These are phyloP conservation scores for Aspergillus asperescens DNA, from an alignment of 495 filamentous ascomycete genomes.

Conservation along the genomic window DNA sequence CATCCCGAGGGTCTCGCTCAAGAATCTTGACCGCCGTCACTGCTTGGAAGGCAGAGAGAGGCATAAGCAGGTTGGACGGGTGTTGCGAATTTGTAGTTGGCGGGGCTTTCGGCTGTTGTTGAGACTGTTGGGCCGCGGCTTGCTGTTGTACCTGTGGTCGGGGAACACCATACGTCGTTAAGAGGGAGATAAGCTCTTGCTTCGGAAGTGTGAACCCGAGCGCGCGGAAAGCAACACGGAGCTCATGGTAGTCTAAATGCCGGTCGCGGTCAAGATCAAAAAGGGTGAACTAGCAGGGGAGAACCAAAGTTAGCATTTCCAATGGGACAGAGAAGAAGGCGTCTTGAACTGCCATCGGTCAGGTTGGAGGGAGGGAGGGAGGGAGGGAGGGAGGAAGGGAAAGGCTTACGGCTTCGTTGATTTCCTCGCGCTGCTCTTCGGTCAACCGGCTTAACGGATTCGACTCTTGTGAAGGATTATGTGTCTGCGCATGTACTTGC, in stretches of 20 bases:
- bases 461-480: conserved; percentile 37
- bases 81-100: conserved; percentile 39
- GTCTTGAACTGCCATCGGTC: too few species aligned
- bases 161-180: conserved; percentile 67
- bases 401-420: conserved; percentile 72
- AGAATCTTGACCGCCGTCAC: conserved; percentile 76
- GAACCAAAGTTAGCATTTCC: not conserved
- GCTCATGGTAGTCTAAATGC: conserved; percentile 93
- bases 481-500: conserved; percentile 31
- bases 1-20: conserved; percentile 78
- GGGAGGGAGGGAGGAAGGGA: too few species aligned
- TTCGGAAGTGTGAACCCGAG: conserved; percentile 89
- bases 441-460: conserved; percentile 54
- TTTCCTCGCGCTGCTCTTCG: conserved; percentile 85
- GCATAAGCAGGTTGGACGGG: conserved; percentile 58
- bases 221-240: conserved; percentile 95
- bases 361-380: too few species aligned
- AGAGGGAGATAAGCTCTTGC: conserved; percentile 68
- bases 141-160: conserved; percentile 46
- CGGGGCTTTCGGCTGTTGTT: conserved; percentile 24
- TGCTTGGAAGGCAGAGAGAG: conserved; percentile 66
- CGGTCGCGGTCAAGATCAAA: conserved; percentile 97
- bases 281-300: conserved; percentile 66
- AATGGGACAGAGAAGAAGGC: not conserved
- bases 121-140: conserved; percentile 23